Base-by-base conservation (phyloP, 2,329 filamentous ascomycete genomes). In the Alternaria sp. region DNA sequence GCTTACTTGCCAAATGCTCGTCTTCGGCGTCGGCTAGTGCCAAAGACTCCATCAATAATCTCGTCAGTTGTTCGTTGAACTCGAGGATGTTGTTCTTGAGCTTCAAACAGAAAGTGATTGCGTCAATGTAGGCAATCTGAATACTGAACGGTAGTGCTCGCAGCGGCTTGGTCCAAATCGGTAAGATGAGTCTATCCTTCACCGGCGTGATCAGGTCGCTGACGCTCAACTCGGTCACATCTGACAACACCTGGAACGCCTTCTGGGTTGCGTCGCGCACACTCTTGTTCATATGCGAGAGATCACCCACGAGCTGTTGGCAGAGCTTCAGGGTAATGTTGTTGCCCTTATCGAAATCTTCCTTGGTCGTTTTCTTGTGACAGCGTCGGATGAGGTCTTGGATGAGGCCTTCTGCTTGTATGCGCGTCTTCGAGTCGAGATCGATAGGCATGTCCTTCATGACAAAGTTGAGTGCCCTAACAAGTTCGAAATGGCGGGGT, bases 401-500 rank as follows among this genome's bases (percentile, higher is more conserved):
- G 21, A 99, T 84, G 0, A 95, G 96, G 19, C 90, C 87, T 79
- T 96, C 92, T 0, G 96, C 94, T 63, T 93, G 89, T 32, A 90
- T 86, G 36, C 96, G 87, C 2, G 96, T 97, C 75, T 91, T 94
- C 60, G 96, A 93, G 2, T 96, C 95, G 1, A 99, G 86, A 77
- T 99, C 96, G 59, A 92, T 88, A 0, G 96, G 96, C 87, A 97
- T 97, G 77, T 99, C 96, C 81, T 99, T 99, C 83, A 99, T 93
- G 68, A 99, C 94, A 80, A 97, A 97, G 81, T 97, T 90, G 59
- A 99, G 84, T n/a, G 94, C 93, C 55, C 93, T 89, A 62, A 96
- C 90, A 71, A 97, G 94, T 62, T 98, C 93, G 57, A 91, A 88
- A 76, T 97, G 93, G 71, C 93, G 91, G 12, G 90, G 87, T 19